A percentile compares a stretch with the other conserved stretches of the same genome.
phyloP scores from a whole-genome alignment of 2,329 filamentous ascomycete species.

The Exophiala alcalophila region DNA sequence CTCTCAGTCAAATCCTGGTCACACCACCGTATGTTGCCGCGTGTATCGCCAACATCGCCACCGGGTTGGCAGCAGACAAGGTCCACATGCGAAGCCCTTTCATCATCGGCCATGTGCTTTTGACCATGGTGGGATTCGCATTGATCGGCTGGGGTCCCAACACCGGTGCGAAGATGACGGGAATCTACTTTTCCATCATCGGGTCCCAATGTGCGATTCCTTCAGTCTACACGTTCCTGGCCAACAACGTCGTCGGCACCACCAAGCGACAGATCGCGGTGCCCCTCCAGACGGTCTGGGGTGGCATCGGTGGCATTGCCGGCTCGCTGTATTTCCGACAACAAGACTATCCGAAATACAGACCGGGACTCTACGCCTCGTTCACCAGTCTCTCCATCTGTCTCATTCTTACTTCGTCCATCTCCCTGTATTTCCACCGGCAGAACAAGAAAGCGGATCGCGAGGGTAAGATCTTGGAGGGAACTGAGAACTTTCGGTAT shows the following conservation, averaged over 20 bases:
- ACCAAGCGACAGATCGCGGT: slow-evolving; percentile 8
- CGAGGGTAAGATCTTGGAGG: slow-evolving; percentile 52
- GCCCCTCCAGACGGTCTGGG: slow-evolving; percentile 25
- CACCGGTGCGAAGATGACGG: slow-evolving; percentile 20
- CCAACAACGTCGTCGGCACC: slow-evolving; percentile 6
- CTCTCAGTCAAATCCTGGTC: slow-evolving; percentile 32
- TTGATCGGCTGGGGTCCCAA: slow-evolving; percentile 8
- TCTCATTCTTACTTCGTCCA: slow-evolving; percentile 51
- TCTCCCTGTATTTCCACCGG: slow-evolving; percentile 48
- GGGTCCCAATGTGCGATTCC: slow-evolving; percentile 3
- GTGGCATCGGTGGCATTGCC: slow-evolving; percentile 70
- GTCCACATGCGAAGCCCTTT: slow-evolving; percentile 32
- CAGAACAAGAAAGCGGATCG: slow-evolving; percentile 50
- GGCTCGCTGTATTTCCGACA: slow-evolving; percentile 67
- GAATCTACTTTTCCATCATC: slow-evolving; percentile 8
- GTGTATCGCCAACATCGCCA: slow-evolving; percentile 25
- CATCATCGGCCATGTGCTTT: slow-evolving; percentile 30
- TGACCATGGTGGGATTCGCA: slow-evolving; percentile 28
- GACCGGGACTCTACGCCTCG: slow-evolving; percentile 31
- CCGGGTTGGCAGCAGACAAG: slow-evolving; percentile 32
- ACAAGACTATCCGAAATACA: slow-evolving; percentile 35
- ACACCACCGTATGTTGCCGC: slow-evolving; percentile 30
- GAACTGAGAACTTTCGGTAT: slow-evolving; percentile 39
- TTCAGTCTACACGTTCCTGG: slow-evolving; percentile 2
- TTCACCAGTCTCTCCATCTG: slow-evolving; percentile 52